A percentile compares a stretch with the other conserved stretches of the same genome.
These are phyloP conservation scores for Citrus hindsii DNA, from an alignment of 345 rosid species.

Conservation along the genomic window DNA sequence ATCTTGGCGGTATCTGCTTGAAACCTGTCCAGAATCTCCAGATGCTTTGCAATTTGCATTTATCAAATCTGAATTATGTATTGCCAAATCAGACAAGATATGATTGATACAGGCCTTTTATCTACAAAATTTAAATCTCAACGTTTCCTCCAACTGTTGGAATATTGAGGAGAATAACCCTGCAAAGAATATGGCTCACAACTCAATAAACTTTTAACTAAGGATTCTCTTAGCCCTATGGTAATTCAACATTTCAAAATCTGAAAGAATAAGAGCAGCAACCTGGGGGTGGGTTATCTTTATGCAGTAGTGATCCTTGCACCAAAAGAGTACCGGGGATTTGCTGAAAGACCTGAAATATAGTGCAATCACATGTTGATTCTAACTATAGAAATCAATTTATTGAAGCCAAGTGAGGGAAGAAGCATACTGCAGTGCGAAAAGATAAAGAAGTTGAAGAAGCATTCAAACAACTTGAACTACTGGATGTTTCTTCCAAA, in stretches of 20 bases:
- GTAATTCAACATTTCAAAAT: neutral
- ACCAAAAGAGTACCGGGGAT: conserved; percentile 79
- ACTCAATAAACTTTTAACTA: neutral
- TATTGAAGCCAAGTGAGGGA: conserved; percentile 5
- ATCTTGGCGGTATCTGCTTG: neutral
- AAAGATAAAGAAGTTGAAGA: conserved; percentile 40
- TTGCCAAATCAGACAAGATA: neutral
- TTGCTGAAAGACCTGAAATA: conserved; percentile 70
- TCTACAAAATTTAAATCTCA: conserved; percentile 50
- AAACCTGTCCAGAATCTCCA: neutral
- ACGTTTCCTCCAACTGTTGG: conserved; percentile 43
- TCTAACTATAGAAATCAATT: neutral
- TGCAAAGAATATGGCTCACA: conserved; percentile 25
- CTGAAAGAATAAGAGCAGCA: neutral
- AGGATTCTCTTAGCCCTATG: neutral
- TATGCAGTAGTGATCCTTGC: conserved; percentile 65
- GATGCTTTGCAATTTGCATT: neutral
- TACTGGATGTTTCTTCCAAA: conserved; percentile 20
- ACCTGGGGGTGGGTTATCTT: conserved; percentile 58
- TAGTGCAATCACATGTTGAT: conserved; percentile 1
- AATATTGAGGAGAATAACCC: conserved; percentile 55
- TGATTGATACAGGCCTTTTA: conserved; percentile 13
- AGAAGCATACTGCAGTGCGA: conserved; percentile 44
- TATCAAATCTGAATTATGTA: neutral
- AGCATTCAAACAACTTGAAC: conserved; percentile 27